phyloP scores from a whole-genome alignment of 2,329 filamentous ascomycete species.

The Hymenoscyphus repandus region DNA sequence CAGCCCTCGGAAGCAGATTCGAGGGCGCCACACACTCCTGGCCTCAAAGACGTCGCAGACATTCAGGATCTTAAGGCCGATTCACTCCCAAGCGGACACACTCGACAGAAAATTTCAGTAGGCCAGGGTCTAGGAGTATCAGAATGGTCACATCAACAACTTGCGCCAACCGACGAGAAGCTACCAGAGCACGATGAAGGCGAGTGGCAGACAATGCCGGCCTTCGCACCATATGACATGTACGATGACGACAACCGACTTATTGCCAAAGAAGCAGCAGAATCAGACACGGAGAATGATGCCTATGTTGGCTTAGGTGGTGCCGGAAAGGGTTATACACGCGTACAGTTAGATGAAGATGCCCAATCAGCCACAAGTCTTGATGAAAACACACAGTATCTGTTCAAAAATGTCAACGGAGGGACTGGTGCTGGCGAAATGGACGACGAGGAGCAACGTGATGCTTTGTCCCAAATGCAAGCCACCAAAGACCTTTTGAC shows the following conservation, averaged over 20 bases:
- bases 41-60: not conserved
- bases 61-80: not conserved
- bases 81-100: constrained; percentile 12
- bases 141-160: constrained; percentile 86
- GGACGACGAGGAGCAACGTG: constrained; percentile 76
- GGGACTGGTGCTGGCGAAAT: constrained; percentile 49
- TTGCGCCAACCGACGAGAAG: constrained; percentile 52
- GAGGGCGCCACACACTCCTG: not conserved
- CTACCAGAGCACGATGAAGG: constrained; percentile 54
- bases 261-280: constrained; percentile 72
- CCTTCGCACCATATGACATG: constrained; percentile 86
- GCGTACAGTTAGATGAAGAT: constrained; percentile 93
- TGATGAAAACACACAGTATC: constrained; percentile 94
- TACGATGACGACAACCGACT: constrained; percentile 92
- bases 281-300: constrained; percentile 61
- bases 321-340: constrained; percentile 90
- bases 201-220: constrained; percentile 90
- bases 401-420: constrained; percentile 71
- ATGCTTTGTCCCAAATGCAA: constrained; percentile 85
- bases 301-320: constrained; percentile 77
- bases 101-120: constrained; percentile 19
- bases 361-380: constrained; percentile 89
- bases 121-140: constrained; percentile 42
- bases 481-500: constrained; percentile 93
- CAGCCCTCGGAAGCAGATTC: constrained; percentile 3